These are phyloP conservation scores for Cladorrhinum samala DNA, from an alignment of 495 filamentous ascomycete species.

Conservation along the genomic window DNA sequence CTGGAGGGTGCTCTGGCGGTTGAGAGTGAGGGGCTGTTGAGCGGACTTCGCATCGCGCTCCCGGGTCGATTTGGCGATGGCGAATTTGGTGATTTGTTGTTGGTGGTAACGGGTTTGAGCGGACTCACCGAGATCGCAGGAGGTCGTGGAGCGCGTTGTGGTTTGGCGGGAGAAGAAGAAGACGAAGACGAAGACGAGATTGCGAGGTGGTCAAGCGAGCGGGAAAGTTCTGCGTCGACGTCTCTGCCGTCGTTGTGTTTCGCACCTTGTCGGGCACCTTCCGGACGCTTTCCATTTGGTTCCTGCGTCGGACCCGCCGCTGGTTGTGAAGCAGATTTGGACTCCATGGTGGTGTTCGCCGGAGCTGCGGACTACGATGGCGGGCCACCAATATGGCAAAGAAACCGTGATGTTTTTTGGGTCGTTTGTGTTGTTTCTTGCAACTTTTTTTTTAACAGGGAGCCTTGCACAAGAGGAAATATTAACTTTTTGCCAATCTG, in stretches of 20 bases:
- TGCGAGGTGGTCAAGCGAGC: slow-evolving; percentile 37
- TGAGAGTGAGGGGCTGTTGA: slow-evolving; percentile 41
- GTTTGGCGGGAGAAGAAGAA: slow-evolving; percentile 21
- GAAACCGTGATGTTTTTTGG: too few relatives aligned
- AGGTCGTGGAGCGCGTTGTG: slow-evolving; percentile 21
- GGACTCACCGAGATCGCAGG: slow-evolving; percentile 9
- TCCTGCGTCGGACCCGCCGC: too few relatives aligned
- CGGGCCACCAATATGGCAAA: too few relatives aligned
- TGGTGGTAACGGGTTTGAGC: slow-evolving; percentile 20
- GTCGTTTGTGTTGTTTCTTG: too few relatives aligned
- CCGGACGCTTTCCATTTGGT: too few relatives aligned
- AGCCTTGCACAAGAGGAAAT: neutral
- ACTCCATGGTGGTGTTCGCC: too few relatives aligned
- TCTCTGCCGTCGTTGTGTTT: neutral
- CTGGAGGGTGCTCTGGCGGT: slow-evolving; percentile 33
- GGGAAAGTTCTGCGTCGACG: slow-evolving; percentile 29
- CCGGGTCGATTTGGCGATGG: slow-evolving; percentile 22
- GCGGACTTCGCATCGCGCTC: slow-evolving; percentile 42
- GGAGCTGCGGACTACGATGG: too few relatives aligned
- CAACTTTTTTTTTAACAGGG: slow-evolving; percentile 6
- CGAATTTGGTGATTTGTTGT: slow-evolving; percentile 25
- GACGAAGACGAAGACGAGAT: slow-evolving; percentile 32
- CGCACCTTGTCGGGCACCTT: too few relatives aligned
- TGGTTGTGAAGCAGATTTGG: too few relatives aligned
- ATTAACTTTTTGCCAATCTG: neutral